Evolutionary conservation across 2,329 filamentous ascomycete genomes (phyloP).

Genomic region (Claviceps sp.): DNA sequence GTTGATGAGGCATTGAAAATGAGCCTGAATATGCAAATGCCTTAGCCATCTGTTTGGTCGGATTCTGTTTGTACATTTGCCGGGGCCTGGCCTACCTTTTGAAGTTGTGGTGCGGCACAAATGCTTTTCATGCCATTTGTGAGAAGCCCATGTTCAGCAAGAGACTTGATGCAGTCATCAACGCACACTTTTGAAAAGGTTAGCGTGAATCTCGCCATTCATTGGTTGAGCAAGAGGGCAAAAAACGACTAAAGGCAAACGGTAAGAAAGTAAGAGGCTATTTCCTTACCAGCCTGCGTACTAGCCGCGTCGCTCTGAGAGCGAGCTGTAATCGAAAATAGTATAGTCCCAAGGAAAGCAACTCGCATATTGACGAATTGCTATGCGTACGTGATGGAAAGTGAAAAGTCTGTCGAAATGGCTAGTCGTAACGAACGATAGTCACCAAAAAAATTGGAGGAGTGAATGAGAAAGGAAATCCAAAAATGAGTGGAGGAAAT

Average conservation of each 20-base stretch:
- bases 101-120: slow-evolving; percentile 6
- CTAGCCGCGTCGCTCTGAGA: neutral
- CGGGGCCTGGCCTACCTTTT: slow-evolving; percentile 2
- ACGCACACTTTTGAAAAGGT: slow-evolving; percentile 9
- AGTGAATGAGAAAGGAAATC: slow-evolving; percentile 10
- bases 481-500: slow-evolving; percentile 18
- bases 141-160: slow-evolving; percentile 8
- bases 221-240: neutral
- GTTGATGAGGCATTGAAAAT: slow-evolving; percentile 19
- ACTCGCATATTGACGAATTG: slow-evolving; percentile 12
- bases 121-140: slow-evolving; percentile 7
- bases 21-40: slow-evolving; percentile 12
- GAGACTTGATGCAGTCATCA: slow-evolving; percentile 9
- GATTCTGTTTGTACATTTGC: neutral
- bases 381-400: slow-evolving; percentile 5
- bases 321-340: slow-evolving; percentile 7
- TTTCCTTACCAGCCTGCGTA: neutral
- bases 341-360: slow-evolving; percentile 4
- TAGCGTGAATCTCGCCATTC: neutral
- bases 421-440: slow-evolving; percentile 18
- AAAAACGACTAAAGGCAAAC: neutral
- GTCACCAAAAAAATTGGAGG: slow-evolving; percentile 17
- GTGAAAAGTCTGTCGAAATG: slow-evolving; percentile 10
- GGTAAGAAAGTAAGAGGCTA: neutral
- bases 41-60: neutral